A percentile compares a stretch with the other conserved stretches of the same genome.
Conservation (phyloP, 176 grass and related monocot species). For the Zea luxurians region DNA sequence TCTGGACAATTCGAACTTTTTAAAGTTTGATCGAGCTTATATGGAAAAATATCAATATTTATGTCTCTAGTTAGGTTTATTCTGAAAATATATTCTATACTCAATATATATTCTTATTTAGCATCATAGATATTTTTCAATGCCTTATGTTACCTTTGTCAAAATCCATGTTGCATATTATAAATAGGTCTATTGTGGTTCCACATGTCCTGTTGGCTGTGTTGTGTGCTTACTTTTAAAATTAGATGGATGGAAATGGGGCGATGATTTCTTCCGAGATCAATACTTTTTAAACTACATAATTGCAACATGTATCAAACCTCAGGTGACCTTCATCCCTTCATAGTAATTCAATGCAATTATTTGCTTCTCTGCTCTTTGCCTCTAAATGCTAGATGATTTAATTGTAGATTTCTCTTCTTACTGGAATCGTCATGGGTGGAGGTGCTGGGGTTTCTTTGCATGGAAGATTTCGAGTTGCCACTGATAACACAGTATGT, state of each 20-base stretch:
- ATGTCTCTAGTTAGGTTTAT: no score
- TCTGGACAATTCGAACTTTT: no score
- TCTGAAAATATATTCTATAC: no score
- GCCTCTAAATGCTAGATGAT: background rate
- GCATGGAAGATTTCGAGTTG: conserved; percentile 87
- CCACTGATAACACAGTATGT: conserved; percentile 80
- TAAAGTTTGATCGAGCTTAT: no score
- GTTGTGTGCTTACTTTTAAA: conserved; percentile 27
- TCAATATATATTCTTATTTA: no score
- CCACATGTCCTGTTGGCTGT: conserved; percentile 6
- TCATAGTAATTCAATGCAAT: conserved; percentile 29
- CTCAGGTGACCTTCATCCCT: conserved; percentile 55
- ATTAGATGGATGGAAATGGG: conserved; percentile 70
- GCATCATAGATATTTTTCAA: conserved; percentile 5
- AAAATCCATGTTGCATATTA: background rate
- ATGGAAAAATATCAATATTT: no score
- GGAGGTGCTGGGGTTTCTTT: conserved; percentile 88
- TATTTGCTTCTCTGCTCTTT: background rate
- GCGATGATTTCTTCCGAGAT: conserved; percentile 68
- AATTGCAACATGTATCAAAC: conserved; percentile 76
- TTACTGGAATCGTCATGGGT: conserved; percentile 80
- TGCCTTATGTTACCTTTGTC: background rate
- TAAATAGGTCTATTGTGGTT: conserved; percentile 11
- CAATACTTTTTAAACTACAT: conserved; percentile 75
- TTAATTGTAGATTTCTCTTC: conserved; percentile 73